phyloP scores from a whole-genome alignment of 495 filamentous ascomycete species.

The Haplographium delicatum region DNA sequence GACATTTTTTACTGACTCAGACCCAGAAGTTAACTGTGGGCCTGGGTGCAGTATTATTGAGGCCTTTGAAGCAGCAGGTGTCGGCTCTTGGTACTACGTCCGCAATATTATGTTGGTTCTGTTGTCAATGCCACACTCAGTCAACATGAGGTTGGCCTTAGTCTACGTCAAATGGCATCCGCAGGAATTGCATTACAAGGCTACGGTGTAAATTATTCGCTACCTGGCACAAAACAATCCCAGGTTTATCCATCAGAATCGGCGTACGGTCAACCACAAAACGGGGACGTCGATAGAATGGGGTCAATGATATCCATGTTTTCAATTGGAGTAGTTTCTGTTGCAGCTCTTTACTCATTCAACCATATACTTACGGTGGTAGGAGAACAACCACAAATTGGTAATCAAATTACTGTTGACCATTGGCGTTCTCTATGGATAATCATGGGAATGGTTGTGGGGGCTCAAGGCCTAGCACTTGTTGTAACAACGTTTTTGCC shows the following conservation, averaged over 20 bases:
- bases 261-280: not conserved
- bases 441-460: not conserved
- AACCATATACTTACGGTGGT: not conserved
- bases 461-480: not conserved
- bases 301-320: not conserved
- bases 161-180: slow-evolving; percentile 1
- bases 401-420: not conserved
- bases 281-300: not conserved
- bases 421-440: not conserved
- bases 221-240: not conserved
- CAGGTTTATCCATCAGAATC: slow-evolving; percentile 4
- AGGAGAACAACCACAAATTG: not conserved
- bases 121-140: not conserved
- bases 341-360: not conserved
- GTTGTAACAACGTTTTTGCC: slow-evolving; percentile 1
- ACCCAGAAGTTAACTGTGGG: not conserved
- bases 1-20: not conserved
- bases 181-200: not conserved
- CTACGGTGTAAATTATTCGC: not conserved
- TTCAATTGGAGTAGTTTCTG: not conserved
- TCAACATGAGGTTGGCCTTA: not conserved
- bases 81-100: not conserved
- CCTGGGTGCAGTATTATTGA: slow-evolving; percentile 1
- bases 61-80: not conserved
- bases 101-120: not conserved